A percentile compares a stretch with the other conserved stretches of the same genome.
phyloP scores from a whole-genome alignment of 2,329 filamentous ascomycete species.

The Aspergillus sclerotialis region DNA sequence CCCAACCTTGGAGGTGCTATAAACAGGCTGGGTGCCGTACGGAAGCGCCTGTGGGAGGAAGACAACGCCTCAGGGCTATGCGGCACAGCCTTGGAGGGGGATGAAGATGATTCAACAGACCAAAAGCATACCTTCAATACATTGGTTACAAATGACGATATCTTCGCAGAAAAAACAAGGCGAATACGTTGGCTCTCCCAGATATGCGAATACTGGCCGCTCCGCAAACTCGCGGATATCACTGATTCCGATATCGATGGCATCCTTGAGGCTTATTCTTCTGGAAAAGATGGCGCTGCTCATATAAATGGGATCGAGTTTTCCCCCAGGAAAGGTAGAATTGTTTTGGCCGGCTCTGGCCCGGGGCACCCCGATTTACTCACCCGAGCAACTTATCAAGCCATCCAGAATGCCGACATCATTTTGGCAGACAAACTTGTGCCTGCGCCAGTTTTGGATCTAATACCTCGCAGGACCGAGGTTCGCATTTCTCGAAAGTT shows the following conservation, averaged over 20 bases:
- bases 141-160: conserved; percentile 66
- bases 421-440: conserved; percentile 50
- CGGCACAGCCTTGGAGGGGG: conserved; percentile 38
- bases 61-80: conserved; percentile 50
- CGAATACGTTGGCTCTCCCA: conserved; percentile 90
- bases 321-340: conserved; percentile 50
- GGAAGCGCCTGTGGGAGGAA: conserved; percentile 66
- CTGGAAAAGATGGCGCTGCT: conserved; percentile 18
- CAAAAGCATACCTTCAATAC: conserved; percentile 81
- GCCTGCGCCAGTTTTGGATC: conserved; percentile 73
- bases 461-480: conserved; percentile 82
- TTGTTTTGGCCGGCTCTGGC: conserved; percentile 85
- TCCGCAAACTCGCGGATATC: conserved; percentile 71
- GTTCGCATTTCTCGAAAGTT: conserved; percentile 95
- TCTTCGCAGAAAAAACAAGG: conserved; percentile 66
- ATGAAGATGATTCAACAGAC: conserved; percentile 40
- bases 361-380: conserved; percentile 89
- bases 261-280: conserved; percentile 65
- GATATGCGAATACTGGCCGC: conserved; percentile 97
- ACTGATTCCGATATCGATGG: conserved; percentile 70
- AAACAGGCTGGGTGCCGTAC: conserved; percentile 65
- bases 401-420: conserved; percentile 42
- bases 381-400: conserved; percentile 54
- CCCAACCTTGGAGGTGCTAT: conserved; percentile 69
- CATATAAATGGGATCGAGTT: conserved; percentile 7